A percentile compares a stretch with the other conserved stretches of the same genome.
phyloP scores from a whole-genome alignment of 441 rosid genomes.

The Mallotus repandus region DNA sequence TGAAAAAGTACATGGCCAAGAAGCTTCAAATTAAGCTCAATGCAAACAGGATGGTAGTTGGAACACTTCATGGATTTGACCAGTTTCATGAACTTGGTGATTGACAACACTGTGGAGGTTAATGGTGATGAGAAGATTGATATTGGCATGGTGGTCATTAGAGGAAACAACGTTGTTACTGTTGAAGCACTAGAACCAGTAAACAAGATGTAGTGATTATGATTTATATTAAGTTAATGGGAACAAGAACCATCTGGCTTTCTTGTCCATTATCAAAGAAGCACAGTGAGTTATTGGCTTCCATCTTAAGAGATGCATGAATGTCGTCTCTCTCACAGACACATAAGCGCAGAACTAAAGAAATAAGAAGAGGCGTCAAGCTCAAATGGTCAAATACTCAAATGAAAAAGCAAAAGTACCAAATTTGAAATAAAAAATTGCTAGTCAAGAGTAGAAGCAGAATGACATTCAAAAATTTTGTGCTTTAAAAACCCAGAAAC shows the following conservation, averaged over 20 bases:
- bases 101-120: constrained; percentile 78
- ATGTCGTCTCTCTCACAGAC: constrained; percentile 11
- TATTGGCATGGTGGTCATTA: constrained; percentile 78
- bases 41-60: constrained; percentile 77
- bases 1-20: constrained; percentile 83
- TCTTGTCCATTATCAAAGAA: constrained; percentile 89
- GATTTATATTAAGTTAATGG: no score
- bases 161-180: no score
- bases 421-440: no score
- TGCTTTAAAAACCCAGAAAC: no score
- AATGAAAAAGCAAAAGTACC: no score
- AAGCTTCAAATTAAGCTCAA: constrained; percentile 79
- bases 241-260: constrained; percentile 71
- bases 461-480: no score
- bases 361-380: no score
- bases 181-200: no score
- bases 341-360: no score
- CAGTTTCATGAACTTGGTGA: constrained; percentile 88
- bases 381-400: no score
- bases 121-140: constrained; percentile 69
- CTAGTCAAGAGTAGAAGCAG: no score
- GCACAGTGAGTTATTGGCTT: constrained; percentile 97
- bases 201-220: no score
- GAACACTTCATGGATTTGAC: constrained; percentile 88
- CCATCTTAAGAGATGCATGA: constrained; percentile 97